Conservation (phyloP, 2,329 filamentous ascomycete species). For the Alternaria dauci region DNA sequence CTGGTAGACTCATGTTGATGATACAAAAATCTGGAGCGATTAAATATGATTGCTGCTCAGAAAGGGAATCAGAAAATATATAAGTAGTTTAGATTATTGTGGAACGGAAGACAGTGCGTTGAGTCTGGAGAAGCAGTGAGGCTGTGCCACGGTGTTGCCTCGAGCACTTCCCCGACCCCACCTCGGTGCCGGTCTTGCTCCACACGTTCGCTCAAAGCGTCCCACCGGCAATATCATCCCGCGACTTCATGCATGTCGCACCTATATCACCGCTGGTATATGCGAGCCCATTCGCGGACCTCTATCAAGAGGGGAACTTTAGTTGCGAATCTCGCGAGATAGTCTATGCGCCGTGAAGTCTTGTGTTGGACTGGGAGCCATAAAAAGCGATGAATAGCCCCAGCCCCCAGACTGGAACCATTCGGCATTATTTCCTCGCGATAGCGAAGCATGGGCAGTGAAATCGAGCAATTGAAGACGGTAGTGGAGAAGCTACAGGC, state of each 20-base stretch:
- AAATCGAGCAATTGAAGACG: slow-evolving; percentile 41
- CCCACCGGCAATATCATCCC: slow-evolving; percentile 37
- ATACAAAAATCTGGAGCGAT: neutral
- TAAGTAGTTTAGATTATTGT: neutral
- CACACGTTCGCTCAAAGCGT: slow-evolving; percentile 10
- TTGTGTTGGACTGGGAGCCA: slow-evolving; percentile 2
- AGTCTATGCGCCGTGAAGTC: slow-evolving; percentile 6
- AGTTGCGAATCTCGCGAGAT: slow-evolving; percentile 13
- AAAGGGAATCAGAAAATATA: neutral
- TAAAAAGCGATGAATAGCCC: slow-evolving; percentile 23
- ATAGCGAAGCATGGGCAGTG: slow-evolving; percentile 32
- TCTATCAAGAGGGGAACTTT: slow-evolving; percentile 17
- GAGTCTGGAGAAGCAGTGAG: slow-evolving; percentile 5
- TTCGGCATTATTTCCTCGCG: neutral
- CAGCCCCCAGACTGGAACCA: neutral
- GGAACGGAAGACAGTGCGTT: neutral
- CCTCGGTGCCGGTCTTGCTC: slow-evolving; percentile 12
- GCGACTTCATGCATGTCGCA: slow-evolving; percentile 18
- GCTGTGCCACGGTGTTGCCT: neutral
- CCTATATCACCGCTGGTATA: slow-evolving; percentile 27
- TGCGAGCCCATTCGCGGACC: slow-evolving; percentile 21
- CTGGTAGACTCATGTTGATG: slow-evolving; percentile 36
- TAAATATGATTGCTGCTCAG: neutral
- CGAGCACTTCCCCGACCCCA: slow-evolving; percentile 22
- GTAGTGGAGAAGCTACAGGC: slow-evolving; percentile 39